Evolutionary conservation across 768 basidiomycete species (phyloP).

Genomic region (Lactifluus volemus): DNA sequence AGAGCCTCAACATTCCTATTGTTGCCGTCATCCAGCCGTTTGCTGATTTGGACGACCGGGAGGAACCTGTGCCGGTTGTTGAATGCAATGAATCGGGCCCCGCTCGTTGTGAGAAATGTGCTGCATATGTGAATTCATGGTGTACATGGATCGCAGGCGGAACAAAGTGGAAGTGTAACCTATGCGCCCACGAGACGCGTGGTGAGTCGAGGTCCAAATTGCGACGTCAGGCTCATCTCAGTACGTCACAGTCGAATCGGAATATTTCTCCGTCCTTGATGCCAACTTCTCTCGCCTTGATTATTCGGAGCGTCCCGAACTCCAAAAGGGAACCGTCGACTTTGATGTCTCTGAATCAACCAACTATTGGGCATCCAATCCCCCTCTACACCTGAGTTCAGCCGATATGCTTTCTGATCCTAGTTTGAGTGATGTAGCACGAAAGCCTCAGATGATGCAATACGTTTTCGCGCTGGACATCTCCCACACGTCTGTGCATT

Average conservation of each 20-base stretch:
- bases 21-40: constrained; percentile 87
- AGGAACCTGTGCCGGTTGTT: constrained; percentile 74
- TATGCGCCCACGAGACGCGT: constrained; percentile 77
- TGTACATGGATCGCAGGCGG: constrained; percentile 79
- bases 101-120: constrained; percentile 73
- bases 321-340: constrained; percentile 87
- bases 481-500: constrained; percentile 52
- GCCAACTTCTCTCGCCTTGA: constrained; percentile 71
- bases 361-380: constrained; percentile 79
- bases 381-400: constrained; percentile 42
- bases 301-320: constrained; percentile 72
- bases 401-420: constrained; percentile 48
- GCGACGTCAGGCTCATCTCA: background rate
- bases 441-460: constrained; percentile 56
- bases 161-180: constrained; percentile 83
- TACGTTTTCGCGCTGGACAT: constrained; percentile 88
- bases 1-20: constrained; percentile 78
- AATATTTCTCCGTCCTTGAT: constrained; percentile 82
- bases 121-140: constrained; percentile 93
- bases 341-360: constrained; percentile 58
- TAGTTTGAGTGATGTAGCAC: constrained; percentile 32
- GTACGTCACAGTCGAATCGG: constrained; percentile 48
- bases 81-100: constrained; percentile 67
- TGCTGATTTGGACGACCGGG: constrained; percentile 65
- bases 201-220: constrained; percentile 42